Percentiles rank a stretch among this genome's conserved stretches.
Evolutionary conservation across 1,284 basidiomycete species (phyloP).

Genomic region (Rhodotorula sp.): DNA sequence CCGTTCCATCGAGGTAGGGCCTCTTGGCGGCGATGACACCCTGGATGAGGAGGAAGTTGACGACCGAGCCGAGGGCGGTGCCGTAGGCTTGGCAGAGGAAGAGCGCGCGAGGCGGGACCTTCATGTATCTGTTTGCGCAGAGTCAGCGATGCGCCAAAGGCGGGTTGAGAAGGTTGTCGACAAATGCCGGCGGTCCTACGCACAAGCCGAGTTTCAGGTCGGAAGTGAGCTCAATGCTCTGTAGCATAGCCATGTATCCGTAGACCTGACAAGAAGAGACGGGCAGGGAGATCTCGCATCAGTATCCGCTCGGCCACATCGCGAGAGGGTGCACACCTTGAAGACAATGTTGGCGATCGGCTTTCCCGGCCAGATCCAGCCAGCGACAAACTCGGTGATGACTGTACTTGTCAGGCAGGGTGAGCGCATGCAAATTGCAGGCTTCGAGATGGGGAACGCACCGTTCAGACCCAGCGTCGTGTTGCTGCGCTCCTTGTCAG

Average conservation of each 20-base stretch:
- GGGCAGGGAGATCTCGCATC: not conserved
- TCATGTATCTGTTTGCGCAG: constrained; percentile 21
- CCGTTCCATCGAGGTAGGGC: constrained; percentile 52
- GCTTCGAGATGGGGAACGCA: not conserved
- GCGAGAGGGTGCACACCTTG: constrained; percentile 2
- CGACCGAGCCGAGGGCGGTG: constrained; percentile 51
- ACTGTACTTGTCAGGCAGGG: constrained; percentile 17
- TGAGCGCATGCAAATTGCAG: not conserved
- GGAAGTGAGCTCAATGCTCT: constrained; percentile 47
- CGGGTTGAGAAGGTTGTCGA: not conserved
- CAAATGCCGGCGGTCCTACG: constrained; percentile 36
- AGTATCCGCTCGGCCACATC: not conserved
- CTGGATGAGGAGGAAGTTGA: constrained; percentile 45
- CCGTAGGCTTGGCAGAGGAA: constrained; percentile 52
- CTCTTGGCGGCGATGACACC: constrained; percentile 45
- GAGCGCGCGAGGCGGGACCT: constrained; percentile 52
- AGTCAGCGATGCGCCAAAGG: not conserved
- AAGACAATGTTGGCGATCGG: constrained; percentile 39
- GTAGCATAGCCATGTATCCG: constrained; percentile 50
- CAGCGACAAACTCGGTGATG: constrained; percentile 52
- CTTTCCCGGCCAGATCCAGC: constrained; percentile 52
- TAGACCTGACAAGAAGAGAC: constrained; percentile 6
- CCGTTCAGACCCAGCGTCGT: constrained; percentile 48
- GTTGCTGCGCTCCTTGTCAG: not conserved
- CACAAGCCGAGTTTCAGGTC: constrained; percentile 53